Evolutionary conservation across 257 asterid species (phyloP).

Genomic region (Gardenia jasminoides): DNA sequence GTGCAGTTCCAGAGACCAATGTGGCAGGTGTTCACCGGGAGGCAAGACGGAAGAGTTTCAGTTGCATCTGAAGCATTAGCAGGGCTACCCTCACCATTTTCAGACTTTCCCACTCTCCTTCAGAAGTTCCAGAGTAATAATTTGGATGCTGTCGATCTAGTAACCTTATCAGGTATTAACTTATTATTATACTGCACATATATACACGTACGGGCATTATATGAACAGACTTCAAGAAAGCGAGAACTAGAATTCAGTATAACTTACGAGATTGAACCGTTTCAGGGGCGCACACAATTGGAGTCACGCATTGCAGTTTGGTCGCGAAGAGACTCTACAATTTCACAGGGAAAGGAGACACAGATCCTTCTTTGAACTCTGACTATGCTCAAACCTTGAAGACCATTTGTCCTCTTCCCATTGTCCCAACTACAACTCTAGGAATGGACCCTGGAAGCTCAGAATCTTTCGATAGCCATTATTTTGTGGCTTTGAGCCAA

Average conservation of each 20-base stretch:
- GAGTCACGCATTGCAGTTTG: constrained; percentile 36
- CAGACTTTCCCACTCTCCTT: constrained; percentile 19
- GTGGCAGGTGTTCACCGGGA: constrained; percentile 28
- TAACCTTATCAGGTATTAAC: constrained; percentile 28
- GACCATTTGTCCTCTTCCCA: constrained; percentile 37
- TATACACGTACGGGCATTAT: too few species aligned
- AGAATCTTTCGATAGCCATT: constrained; percentile 30
- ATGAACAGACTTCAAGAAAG: too few species aligned
- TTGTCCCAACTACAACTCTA: constrained; percentile 26
- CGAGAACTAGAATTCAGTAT: neutral
- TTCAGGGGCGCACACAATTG: constrained; percentile 56
- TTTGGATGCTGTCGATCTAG: constrained; percentile 24
- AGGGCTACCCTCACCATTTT: constrained; percentile 21
- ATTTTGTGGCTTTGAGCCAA: constrained; percentile 16
- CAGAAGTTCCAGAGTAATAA: constrained; percentile 15
- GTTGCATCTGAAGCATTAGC: constrained; percentile 14
- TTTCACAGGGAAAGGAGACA: constrained; percentile 42
- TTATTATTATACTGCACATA: too few species aligned
- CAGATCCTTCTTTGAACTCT: constrained; percentile 47
- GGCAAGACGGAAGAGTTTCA: constrained; percentile 35
- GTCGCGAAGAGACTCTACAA: constrained; percentile 46
- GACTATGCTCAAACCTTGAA: constrained; percentile 36
- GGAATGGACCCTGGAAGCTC: constrained; percentile 49
- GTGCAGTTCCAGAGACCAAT: constrained; percentile 15
- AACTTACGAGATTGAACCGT: neutral